Base-by-base conservation (phyloP, 352 stramenopile species). In the Lagenidium sp. region DNA sequence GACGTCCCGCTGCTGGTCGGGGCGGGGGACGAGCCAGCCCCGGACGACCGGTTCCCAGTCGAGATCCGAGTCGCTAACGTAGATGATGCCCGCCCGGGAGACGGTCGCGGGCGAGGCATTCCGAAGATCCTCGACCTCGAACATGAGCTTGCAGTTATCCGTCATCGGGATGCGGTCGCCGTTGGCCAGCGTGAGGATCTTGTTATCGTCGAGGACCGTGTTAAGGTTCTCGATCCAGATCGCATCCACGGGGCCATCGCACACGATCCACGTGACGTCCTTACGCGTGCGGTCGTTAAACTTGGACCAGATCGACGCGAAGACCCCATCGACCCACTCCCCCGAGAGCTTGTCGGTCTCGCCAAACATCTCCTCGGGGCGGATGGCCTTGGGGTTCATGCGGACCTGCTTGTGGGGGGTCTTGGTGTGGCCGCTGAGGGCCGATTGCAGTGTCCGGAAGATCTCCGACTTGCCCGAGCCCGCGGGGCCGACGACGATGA, bases 211-310 rank as follows among this genome's bases (percentile, higher is more conserved):
- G 3, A 97, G 60, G 4, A 97, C 90, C 0, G 89, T 97, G 63
- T 97, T 97, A 36, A 97, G 81, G 54, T 97, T 97, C 54, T 97
- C 90, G 43, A 97, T 97, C 90, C 90, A 97, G 16, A 97, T 68
- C 3, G 90, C 83, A 44, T 97, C 90, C 5, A 97, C 91, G 0
- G 90, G 89, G 0, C 89, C 90, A 48, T 97, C 90, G 31, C 95
- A 97, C 5, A 97, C 76, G 21, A 92, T 88, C 90, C 90, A 97
- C n/a, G 67, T 68, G 23, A 85, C 61, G 41, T 95, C 80, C 44
- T 87, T 88, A 16, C 81, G 60, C 8, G 55, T 69, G 21, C 81
- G 61, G 49, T 95, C 80, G 47, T 95, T 95, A 50, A 75, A 94
- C 41, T 95, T 95, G 5, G 78, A 58, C 84, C 73, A 89, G 47